Evolutionary conservation across 1,284 basidiomycete genomes (phyloP).

Genomic region (Inonotus hispidus): DNA sequence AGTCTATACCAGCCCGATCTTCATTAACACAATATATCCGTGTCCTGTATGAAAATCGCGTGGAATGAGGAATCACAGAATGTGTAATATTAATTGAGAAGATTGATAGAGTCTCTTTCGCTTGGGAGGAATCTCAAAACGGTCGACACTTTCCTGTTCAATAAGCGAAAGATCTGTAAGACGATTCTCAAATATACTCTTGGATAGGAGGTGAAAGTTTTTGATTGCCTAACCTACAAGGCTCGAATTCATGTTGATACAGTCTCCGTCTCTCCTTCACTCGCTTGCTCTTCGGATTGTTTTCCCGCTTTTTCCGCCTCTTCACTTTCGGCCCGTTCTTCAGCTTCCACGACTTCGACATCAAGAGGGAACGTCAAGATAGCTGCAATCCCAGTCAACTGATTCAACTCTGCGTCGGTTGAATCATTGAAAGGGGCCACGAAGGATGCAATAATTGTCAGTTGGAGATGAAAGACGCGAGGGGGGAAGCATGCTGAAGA

Average conservation of each 20-base stretch:
- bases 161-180: neutral
- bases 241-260: neutral
- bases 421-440: constrained; percentile 3
- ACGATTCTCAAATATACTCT: neutral
- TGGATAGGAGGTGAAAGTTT: too few relatives aligned
- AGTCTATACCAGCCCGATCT: neutral
- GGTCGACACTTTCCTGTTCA: neutral
- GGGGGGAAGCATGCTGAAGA: neutral
- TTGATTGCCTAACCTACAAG: neutral
- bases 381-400: constrained; percentile 92
- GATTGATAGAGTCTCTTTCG: constrained; percentile 1
- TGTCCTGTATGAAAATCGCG: constrained; percentile 11
- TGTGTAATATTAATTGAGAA: neutral
- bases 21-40: neutral
- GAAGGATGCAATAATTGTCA: neutral
- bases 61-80: constrained; percentile 4
- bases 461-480: constrained; percentile 6
- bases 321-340: constrained; percentile 66
- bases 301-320: constrained; percentile 31
- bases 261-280: neutral
- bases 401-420: constrained; percentile 73
- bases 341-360: constrained; percentile 87
- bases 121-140: neutral
- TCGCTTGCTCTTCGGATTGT: neutral
- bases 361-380: constrained; percentile 96